phyloP scores from a whole-genome alignment of 805 yeast genomes.

The Candida tammaniensis region DNA sequence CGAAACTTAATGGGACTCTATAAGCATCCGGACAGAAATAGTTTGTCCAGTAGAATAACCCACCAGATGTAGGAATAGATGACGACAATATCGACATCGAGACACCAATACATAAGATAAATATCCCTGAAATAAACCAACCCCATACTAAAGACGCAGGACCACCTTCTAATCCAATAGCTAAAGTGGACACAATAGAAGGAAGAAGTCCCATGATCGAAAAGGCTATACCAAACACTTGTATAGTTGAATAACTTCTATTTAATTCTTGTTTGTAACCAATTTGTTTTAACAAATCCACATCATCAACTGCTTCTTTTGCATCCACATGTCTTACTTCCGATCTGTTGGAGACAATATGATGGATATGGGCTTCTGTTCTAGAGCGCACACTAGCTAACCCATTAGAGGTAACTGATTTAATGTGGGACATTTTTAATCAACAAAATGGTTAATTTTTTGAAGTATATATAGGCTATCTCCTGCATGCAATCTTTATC shows the following conservation, averaged over 20 bases:
- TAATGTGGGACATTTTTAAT: slow-evolving; percentile 3
- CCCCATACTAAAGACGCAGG: slow-evolving; percentile 71
- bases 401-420: slow-evolving; percentile 8
- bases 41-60: slow-evolving; percentile 50
- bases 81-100: slow-evolving; percentile 67
- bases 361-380: slow-evolving; percentile 11
- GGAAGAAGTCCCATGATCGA: slow-evolving; percentile 72
- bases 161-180: slow-evolving; percentile 57
- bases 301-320: slow-evolving; percentile 16
- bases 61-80: slow-evolving; percentile 75
- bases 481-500: too few species aligned
- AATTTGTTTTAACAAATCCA: slow-evolving; percentile 43
- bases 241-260: slow-evolving; percentile 58
- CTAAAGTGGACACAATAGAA: slow-evolving; percentile 55
- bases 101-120: slow-evolving; percentile 56
- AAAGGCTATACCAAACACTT: slow-evolving; percentile 70
- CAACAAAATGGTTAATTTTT: too few species aligned
- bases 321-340: slow-evolving; percentile 21
- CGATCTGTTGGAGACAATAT: slow-evolving; percentile 15
- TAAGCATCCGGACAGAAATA: slow-evolving; percentile 57
- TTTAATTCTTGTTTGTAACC: slow-evolving; percentile 70
- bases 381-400: slow-evolving; percentile 7
- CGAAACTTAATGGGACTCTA: slow-evolving; percentile 53
- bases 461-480: too few species aligned
- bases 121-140: slow-evolving; percentile 59